These are phyloP conservation scores for Panicum hallii DNA, from an alignment of 202 grass and related monocot species.

Conservation along the genomic window DNA sequence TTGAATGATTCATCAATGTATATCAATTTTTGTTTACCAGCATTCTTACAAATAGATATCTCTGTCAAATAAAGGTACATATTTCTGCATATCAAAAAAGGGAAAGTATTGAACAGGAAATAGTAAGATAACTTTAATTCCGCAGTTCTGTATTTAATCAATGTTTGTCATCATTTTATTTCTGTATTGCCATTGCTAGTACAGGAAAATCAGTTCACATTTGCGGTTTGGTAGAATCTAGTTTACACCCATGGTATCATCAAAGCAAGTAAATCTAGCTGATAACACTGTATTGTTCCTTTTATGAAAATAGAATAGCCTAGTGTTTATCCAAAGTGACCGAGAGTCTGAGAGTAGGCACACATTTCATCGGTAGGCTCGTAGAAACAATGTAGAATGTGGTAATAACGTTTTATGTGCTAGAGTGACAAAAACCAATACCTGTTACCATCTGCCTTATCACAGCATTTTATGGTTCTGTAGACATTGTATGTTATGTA, in stretches of 20 bases:
- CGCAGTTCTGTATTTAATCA: constrained; percentile 4
- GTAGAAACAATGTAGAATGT: neutral
- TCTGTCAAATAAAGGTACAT: too few relatives aligned
- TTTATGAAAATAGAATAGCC: too few relatives aligned
- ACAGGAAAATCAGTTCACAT: neutral
- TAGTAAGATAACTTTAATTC: neutral
- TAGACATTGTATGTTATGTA: neutral
- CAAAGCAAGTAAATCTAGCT: constrained; percentile 16
- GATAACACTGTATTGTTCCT: neutral
- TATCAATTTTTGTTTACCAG: neutral
- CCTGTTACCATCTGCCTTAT: neutral
- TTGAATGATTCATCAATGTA: neutral
- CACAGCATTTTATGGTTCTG: constrained; percentile 6
- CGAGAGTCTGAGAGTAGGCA: neutral
- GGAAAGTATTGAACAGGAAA: constrained; percentile 34
- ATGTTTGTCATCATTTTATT: neutral
- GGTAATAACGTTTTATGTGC: constrained; percentile 7
- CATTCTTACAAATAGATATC: constrained; percentile 21
- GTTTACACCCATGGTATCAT: constrained; percentile 15
- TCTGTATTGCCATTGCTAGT: neutral
- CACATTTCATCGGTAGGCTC: constrained; percentile 8
- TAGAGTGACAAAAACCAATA: constrained; percentile 20
- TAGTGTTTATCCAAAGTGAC: too few relatives aligned
- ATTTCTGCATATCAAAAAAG: constrained; percentile 2
- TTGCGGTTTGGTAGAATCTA: constrained; percentile 19